phyloP scores from a whole-genome alignment of 1,139 yeast genomes.

The Torulaspora pretoriensis region DNA sequence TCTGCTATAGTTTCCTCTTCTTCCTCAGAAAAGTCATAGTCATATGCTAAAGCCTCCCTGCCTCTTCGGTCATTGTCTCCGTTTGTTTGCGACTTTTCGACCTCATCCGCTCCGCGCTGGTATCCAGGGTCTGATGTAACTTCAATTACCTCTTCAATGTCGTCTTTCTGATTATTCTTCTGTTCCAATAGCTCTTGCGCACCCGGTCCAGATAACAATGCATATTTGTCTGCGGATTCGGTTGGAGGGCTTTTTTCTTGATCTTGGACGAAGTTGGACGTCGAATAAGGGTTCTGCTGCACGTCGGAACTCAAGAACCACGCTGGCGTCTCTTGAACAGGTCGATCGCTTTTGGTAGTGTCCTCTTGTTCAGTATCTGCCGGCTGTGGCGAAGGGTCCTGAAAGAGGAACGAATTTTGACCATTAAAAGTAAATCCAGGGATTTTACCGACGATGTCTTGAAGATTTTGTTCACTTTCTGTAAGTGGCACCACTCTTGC shows the following conservation, averaged over 20 bases:
- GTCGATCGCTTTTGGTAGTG: background rate
- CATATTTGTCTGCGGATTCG: constrained; percentile 10
- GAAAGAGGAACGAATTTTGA: constrained; percentile 21
- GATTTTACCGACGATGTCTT: constrained; percentile 23
- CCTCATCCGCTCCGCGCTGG: background rate
- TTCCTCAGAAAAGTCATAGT: constrained; percentile 68
- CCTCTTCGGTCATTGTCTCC: background rate
- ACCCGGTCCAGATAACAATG: constrained; percentile 19
- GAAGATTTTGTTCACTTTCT: constrained; percentile 26
- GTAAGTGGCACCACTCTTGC: constrained; percentile 7
- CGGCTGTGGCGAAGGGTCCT: constrained; percentile 8
- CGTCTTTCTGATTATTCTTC: constrained; percentile 4
- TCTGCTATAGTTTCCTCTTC: constrained; percentile 66
- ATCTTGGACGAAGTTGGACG: constrained; percentile 21
- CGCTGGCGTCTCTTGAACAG: constrained; percentile 19
- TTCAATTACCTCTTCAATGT: constrained; percentile 3
- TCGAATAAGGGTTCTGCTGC: constrained; percentile 18
- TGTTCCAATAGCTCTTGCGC: constrained; percentile 10
- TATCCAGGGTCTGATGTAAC: background rate
- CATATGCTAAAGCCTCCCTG: constrained; percentile 36
- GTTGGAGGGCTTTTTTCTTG: constrained; percentile 5
- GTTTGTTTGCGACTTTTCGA: background rate
- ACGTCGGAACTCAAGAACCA: constrained; percentile 20
- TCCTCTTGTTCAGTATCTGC: background rate
- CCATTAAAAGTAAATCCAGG: constrained; percentile 16